These are phyloP conservation scores for Piedraia hortae DNA, from an alignment of 2,329 filamentous ascomycete species.

Conservation along the genomic window DNA sequence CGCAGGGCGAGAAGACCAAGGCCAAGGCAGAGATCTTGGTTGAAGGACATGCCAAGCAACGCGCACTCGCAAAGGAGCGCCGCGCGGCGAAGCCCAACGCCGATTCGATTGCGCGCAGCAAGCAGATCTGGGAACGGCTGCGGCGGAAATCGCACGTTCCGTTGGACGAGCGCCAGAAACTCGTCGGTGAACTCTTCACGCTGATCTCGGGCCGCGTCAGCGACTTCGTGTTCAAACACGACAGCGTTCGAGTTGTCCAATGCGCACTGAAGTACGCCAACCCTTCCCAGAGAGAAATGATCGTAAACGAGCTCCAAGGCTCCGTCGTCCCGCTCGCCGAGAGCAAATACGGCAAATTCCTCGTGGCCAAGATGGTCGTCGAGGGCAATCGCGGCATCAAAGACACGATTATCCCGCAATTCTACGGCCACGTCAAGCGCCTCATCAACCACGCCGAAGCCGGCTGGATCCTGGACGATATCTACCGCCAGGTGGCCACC, in stretches of 20 bases:
- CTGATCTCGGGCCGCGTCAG: conserved; percentile 79
- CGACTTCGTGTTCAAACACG: conserved; percentile 96
- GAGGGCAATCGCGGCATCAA: conserved; percentile 68
- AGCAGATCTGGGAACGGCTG: conserved; percentile 91
- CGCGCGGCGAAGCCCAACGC: conserved; percentile 83
- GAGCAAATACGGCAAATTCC: conserved; percentile 89
- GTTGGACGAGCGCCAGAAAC: conserved; percentile 58
- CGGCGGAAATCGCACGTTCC: conserved; percentile 83
- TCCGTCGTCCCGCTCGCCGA: conserved; percentile 66
- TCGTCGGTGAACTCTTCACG: conserved; percentile 68
- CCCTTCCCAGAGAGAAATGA: conserved; percentile 55
- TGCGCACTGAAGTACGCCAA: conserved; percentile 91
- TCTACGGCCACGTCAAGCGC: conserved; percentile 77
- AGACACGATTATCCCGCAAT: conserved; percentile 74
- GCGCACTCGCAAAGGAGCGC: conserved; percentile 60
- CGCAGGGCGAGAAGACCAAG: conserved; percentile 2
- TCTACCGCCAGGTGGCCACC: conserved; percentile 71
- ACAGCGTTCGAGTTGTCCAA: conserved; percentile 86
- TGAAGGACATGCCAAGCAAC: conserved; percentile 84
- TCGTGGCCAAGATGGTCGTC: conserved; percentile 87
- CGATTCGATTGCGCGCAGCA: conserved; percentile 63
- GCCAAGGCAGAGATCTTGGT: conserved; percentile 32
- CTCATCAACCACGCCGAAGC: conserved; percentile 91
- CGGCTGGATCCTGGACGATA: conserved; percentile 91
- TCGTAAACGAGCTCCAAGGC: conserved; percentile 63